Evolutionary conservation across 2,329 filamentous ascomycete genomes (phyloP).

Genomic region (Colletotrichum sansevieriae): DNA sequence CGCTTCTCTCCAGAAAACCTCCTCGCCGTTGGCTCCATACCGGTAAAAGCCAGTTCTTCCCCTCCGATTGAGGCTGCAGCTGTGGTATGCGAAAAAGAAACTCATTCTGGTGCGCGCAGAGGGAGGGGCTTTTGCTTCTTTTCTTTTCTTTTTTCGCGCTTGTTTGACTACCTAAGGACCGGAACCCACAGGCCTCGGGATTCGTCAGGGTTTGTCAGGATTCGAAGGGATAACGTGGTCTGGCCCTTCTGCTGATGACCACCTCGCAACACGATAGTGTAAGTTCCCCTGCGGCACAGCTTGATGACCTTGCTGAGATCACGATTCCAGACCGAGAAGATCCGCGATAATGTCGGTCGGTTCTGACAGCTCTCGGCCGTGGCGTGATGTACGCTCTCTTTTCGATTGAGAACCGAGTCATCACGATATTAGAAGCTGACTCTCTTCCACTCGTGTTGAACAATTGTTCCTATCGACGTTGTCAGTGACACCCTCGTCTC

Average conservation of each 20-base stretch:
- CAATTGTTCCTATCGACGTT: too few species aligned
- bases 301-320: not conserved
- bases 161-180: slow-evolving; percentile 2
- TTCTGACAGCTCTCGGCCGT: too few species aligned
- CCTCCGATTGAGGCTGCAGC: slow-evolving; percentile 17
- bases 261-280: not conserved
- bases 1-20: not conserved
- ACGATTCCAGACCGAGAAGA: too few species aligned
- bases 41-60: not conserved
- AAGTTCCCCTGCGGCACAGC: too few species aligned
- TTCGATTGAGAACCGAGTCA: too few species aligned
- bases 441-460: too few species aligned
- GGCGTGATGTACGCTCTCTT: too few species aligned
- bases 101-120: slow-evolving; percentile 10
- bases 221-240: slow-evolving; percentile 13
- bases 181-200: not conserved
- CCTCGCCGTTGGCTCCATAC: too few species aligned
- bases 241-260: not conserved
- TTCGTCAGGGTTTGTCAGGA: not conserved
- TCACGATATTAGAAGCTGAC: too few species aligned
- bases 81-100: slow-evolving; percentile 1
- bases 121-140: not conserved
- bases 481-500: too few species aligned
- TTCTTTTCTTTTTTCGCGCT: not conserved
- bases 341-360: too few species aligned